A percentile compares a stretch with the other conserved stretches of the same genome.
Evolutionary conservation across 495 filamentous ascomycete species (phyloP).

Genomic region (Sabuloglossum arenarium): DNA sequence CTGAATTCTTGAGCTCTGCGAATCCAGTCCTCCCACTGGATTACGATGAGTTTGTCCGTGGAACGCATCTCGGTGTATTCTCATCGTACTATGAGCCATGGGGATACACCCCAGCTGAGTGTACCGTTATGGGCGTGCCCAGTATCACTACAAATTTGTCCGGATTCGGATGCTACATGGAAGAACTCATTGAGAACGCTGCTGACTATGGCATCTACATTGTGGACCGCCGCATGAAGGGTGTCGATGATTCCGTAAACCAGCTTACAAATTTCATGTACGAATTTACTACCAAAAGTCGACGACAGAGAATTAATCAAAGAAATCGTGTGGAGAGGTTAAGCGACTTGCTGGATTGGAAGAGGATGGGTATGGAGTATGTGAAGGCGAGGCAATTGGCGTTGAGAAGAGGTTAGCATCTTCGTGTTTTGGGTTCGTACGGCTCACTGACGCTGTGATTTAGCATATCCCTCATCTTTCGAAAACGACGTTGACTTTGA

Average conservation of each 20-base stretch:
- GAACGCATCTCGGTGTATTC: conserved; percentile 89
- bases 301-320: conserved; percentile 93
- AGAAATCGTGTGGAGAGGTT: conserved; percentile 92
- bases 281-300: conserved; percentile 84
- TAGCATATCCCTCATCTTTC: conserved; percentile 77
- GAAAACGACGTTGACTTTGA: conserved; percentile 47
- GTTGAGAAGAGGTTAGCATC: conserved; percentile 44
- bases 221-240: conserved; percentile 87
- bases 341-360: conserved; percentile 93
- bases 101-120: conserved; percentile 97
- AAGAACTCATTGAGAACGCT: conserved; percentile 95
- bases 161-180: conserved; percentile 98
- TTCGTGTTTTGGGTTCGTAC: not conserved
- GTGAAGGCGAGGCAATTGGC: conserved; percentile 92
- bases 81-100: conserved; percentile 97
- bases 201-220: conserved; percentile 98
- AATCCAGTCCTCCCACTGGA: conserved; percentile 91
- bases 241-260: conserved; percentile 92
- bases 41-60: conserved; percentile 96
- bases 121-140: conserved; percentile 97
- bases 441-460: not conserved
- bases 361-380: conserved; percentile 98
- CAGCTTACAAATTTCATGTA: conserved; percentile 86
- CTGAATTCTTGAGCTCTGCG: conserved; percentile 87
- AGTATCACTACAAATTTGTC: conserved; percentile 97